Conservation (phyloP, 2,329 filamentous ascomycete genomes). For the Parasarocladium wereldwijsianum region DNA sequence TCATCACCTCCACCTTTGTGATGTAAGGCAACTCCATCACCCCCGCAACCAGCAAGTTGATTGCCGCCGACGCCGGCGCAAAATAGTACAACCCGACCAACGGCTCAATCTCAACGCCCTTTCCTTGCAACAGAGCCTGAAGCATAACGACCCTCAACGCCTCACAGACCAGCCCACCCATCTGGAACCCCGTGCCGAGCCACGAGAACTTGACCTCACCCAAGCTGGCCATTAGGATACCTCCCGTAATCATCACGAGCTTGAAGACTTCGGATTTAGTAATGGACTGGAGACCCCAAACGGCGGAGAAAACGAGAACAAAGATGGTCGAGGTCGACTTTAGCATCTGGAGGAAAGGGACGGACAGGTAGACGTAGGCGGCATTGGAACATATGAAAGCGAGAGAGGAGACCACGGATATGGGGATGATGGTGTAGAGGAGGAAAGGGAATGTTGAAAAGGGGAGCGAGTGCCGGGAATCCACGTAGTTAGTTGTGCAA, state of each 20-base stretch:
- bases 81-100: slow-evolving; percentile 84
- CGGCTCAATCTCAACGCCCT: slow-evolving; percentile 76
- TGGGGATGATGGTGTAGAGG: slow-evolving; percentile 48
- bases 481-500: slow-evolving; percentile 46
- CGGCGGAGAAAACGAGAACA: slow-evolving; percentile 51
- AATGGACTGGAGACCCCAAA: slow-evolving; percentile 35
- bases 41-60: slow-evolving; percentile 60
- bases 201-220: slow-evolving; percentile 58
- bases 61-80: slow-evolving; percentile 67
- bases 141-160: slow-evolving; percentile 75
- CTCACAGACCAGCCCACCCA: slow-evolving; percentile 66
- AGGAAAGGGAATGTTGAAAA: slow-evolving; percentile 48
- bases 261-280: slow-evolving; percentile 29
- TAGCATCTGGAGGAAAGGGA: slow-evolving; percentile 58
- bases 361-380: slow-evolving; percentile 52
- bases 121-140: slow-evolving; percentile 61
- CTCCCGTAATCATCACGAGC: slow-evolving; percentile 35
- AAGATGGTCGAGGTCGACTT: slow-evolving; percentile 54
- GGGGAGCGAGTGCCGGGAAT: slow-evolving; percentile 45
- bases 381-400: slow-evolving; percentile 53
- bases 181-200: slow-evolving; percentile 52
- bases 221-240: slow-evolving; percentile 35
- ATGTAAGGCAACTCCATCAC: slow-evolving; percentile 55
- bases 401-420: slow-evolving; percentile 50
- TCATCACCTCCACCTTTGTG: slow-evolving; percentile 48